phyloP scores from a whole-genome alignment of 2,329 filamentous ascomycete species.

The Alternaria sp. region DNA sequence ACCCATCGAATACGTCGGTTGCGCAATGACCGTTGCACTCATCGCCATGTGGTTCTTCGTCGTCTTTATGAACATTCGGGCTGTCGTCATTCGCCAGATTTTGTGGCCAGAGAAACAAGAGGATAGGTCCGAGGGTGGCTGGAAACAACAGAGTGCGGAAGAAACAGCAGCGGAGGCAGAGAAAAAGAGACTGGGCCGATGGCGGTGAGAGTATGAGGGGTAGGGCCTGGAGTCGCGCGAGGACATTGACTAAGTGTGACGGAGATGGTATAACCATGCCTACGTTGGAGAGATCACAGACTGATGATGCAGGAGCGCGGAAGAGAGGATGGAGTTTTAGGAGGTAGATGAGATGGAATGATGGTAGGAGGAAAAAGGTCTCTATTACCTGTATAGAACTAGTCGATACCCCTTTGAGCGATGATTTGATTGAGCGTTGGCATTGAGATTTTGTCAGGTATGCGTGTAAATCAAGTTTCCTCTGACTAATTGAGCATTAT shows the following conservation, averaged over 20 bases:
- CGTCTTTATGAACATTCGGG: constrained; percentile 73
- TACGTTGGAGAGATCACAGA: constrained; percentile 16
- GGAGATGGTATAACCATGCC: constrained; percentile 4
- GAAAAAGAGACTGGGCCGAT: constrained; percentile 26
- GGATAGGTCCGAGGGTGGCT: constrained; percentile 69
- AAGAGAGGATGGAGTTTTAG: constrained; percentile 32
- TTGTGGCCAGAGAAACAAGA: constrained; percentile 78
- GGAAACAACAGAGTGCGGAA: constrained; percentile 50
- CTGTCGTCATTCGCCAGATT: constrained; percentile 72
- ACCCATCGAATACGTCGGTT: constrained; percentile 72
- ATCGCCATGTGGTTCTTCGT: constrained; percentile 74
- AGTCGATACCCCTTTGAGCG: constrained; percentile 6
- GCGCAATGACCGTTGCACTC: constrained; percentile 70
- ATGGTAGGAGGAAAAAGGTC: not conserved
- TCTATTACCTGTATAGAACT: not conserved
- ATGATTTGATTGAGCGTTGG: not conserved
- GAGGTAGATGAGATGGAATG: constrained; percentile 2
- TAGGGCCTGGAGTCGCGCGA: constrained; percentile 33
- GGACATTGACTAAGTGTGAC: constrained; percentile 34
- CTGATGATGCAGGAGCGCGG: constrained; percentile 23
- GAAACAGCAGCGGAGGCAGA: constrained; percentile 38
- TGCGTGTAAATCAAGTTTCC: not conserved
- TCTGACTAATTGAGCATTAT: not conserved
- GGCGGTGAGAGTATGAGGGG: constrained; percentile 30
- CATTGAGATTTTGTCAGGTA: not conserved